Conservation (phyloP, 768 basidiomycete species). For the Chalciporus chontae region DNA sequence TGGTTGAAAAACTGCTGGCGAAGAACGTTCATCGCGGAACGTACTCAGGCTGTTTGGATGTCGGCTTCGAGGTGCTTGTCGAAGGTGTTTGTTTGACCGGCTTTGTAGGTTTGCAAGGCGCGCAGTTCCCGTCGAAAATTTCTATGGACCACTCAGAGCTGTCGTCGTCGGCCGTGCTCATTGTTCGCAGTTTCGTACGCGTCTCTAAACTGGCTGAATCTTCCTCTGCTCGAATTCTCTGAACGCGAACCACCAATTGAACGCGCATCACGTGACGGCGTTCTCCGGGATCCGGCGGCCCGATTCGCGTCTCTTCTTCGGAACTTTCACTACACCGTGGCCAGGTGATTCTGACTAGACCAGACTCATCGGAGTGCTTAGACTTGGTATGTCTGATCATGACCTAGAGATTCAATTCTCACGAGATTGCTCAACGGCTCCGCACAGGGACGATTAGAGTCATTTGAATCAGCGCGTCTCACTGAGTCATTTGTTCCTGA, state of each 20-base stretch:
- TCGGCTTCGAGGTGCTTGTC: background rate
- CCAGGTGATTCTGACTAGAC: no score
- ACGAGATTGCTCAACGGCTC: no score
- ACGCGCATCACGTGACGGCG: slow-evolving; percentile 16
- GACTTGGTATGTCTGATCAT: no score
- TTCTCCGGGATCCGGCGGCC: background rate
- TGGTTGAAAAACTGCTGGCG: slow-evolving; percentile 10
- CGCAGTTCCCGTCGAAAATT: slow-evolving; percentile 23
- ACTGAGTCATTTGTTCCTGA: no score
- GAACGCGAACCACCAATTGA: slow-evolving; percentile 2
- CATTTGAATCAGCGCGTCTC: no score
- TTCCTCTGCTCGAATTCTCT: background rate
- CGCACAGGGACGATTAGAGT: no score
- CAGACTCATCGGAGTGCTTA: no score
- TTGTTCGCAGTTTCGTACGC: slow-evolving; percentile 9
- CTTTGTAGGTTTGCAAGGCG: slow-evolving; percentile 6
- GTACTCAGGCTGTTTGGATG: slow-evolving; percentile 14
- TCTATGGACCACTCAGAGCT: slow-evolving; percentile 31
- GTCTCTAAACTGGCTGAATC: background rate
- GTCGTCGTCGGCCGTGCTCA: slow-evolving; percentile 18
- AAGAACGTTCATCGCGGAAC: slow-evolving; percentile 11
- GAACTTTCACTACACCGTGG: background rate
- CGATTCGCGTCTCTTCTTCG: no score
- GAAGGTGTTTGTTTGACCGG: slow-evolving; percentile 18
- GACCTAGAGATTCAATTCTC: no score